Base-by-base conservation (phyloP, 345 rosid species). In the Trapa bicornis region DNA sequence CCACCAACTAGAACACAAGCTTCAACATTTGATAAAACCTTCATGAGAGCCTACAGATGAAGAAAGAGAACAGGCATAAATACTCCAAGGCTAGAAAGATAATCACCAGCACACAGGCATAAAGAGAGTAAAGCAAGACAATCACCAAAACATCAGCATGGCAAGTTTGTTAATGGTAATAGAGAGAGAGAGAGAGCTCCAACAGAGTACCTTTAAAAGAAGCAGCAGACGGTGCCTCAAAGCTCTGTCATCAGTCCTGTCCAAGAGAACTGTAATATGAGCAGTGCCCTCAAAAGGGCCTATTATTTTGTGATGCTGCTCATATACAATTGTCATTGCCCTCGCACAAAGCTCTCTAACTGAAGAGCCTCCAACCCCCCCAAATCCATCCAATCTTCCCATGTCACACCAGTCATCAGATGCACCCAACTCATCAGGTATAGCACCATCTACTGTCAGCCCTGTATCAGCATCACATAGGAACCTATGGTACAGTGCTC, bases 331-430 rank as follows among this genome's bases (percentile, higher is more conserved):
- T 60, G 97, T 73, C 99, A 94, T 94, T 22, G 99, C 97, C 81
- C 99, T 89, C 11, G 97, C 99, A 82, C 99, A 94, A 76, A 94
- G 97, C 77, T 94, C 99, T 79, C 99, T 84, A 67, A 94, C 99
- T 45, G 99, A 91, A 75, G 87, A 85, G 65, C 92, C 93, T 67
- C 97, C 99, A 16, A 92, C 97, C 74, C 99, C 99, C 65, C 99
- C 99, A 84, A 94, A 94, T 70, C 97, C 96, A 82, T 94, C 97
- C 75, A 94, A 81, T 79, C 96, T 80, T 78, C 87, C 91, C 97
- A 94, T 76, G 75, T 94, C 97, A 84, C 99, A 94, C 99, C 99
- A 94, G 80, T 94, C 97, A 68, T 86, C 91, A 80, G 96, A 94
- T 72, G 96, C 82, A 56, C 99, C 96, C 83, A 89, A 72, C 74